Evolutionary conservation across 805 yeast species (phyloP).

Genomic region (Yamadazyma tumulicola): DNA sequence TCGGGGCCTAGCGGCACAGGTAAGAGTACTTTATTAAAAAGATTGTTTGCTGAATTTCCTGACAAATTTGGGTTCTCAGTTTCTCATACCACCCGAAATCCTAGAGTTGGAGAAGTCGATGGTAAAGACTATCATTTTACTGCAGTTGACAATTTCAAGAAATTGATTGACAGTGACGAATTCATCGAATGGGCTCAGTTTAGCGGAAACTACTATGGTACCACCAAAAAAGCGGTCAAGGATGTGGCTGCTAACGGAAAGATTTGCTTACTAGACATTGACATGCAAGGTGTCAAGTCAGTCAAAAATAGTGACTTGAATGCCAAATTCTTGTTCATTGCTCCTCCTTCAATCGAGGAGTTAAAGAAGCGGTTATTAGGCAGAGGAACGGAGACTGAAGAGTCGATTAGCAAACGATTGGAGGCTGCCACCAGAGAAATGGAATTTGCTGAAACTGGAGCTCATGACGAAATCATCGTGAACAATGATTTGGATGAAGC

Average conservation of each 20-base stretch:
- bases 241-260: constrained; percentile 62
- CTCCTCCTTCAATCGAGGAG: constrained; percentile 88
- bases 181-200: constrained; percentile 98
- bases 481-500: constrained; percentile 92
- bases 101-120: constrained; percentile 87
- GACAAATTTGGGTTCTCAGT: constrained; percentile 89
- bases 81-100: constrained; percentile 87
- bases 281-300: constrained; percentile 97
- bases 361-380: constrained; percentile 71
- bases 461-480: constrained; percentile 84
- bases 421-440: constrained; percentile 85
- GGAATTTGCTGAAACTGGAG: constrained; percentile 86
- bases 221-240: constrained; percentile 81
- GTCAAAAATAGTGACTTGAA: constrained; percentile 80
- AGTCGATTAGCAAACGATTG: constrained; percentile 78
- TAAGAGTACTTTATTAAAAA: constrained; percentile 88
- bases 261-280: constrained; percentile 91
- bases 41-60: constrained; percentile 87
- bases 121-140: constrained; percentile 89
- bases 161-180: constrained; percentile 65
- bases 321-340: constrained; percentile 81
- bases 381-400: constrained; percentile 94
- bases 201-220: constrained; percentile 97
- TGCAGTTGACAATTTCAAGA: constrained; percentile 74
- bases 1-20: constrained; percentile 98